Evolutionary conservation across 345 rosid genomes (phyloP).

Genomic region (Dipteronia sinensis): DNA sequence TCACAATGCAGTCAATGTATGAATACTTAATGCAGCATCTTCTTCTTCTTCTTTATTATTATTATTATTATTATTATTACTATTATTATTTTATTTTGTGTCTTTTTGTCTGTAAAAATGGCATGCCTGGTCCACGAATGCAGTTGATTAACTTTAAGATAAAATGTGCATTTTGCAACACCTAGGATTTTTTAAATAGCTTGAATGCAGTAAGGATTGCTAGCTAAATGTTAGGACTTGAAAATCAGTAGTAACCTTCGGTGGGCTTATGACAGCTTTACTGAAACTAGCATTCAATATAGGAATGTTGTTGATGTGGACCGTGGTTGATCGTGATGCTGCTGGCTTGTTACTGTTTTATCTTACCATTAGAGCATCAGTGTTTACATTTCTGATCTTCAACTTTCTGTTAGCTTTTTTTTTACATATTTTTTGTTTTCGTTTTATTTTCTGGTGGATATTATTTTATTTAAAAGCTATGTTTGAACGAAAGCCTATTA

Average conservation of each 20-base stretch:
- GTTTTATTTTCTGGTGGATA: background rate
- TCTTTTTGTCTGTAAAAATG: background rate
- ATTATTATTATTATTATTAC: no score
- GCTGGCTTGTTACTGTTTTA: background rate
- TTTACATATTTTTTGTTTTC: background rate
- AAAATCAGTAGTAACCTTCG: background rate
- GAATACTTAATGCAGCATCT: slow-evolving; percentile 9
- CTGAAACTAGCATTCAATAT: background rate
- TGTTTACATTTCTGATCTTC: background rate
- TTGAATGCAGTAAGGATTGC: background rate
- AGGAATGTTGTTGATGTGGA: background rate
- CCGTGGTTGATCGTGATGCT: background rate
- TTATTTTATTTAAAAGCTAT: background rate
- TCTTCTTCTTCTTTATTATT: no score
- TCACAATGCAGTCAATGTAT: slow-evolving; percentile 57
- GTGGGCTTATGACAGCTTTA: background rate
- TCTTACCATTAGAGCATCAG: background rate
- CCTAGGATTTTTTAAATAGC: background rate
- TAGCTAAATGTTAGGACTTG: background rate
- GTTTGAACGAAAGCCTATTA: background rate
- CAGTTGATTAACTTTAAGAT: background rate
- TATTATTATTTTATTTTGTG: background rate
- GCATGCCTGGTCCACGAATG: background rate
- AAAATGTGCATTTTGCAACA: background rate
- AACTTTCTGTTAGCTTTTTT: background rate